phyloP scores from a whole-genome alignment of 140 eudicot genomes.

The Ambrosia hybrid region DNA sequence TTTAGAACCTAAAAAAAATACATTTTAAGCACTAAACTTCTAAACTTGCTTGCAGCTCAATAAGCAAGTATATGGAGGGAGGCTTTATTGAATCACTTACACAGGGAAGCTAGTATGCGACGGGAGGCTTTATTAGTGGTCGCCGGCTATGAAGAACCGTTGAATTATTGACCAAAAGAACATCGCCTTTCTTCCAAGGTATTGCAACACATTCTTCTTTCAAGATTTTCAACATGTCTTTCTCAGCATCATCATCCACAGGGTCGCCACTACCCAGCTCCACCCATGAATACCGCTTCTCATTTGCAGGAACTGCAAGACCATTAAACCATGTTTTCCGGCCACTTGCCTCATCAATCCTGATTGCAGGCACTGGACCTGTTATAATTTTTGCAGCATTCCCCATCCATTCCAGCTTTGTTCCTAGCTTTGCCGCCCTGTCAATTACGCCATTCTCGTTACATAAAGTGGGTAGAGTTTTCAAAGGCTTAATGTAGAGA shows the following conservation, averaged over 20 bases:
- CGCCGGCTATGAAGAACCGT: constrained; percentile 21
- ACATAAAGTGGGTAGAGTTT: neutral
- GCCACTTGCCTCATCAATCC: constrained; percentile 35
- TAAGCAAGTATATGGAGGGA: too few relatives aligned
- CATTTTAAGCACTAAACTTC: too few relatives aligned
- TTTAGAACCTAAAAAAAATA: too few relatives aligned
- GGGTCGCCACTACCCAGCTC: constrained; percentile 58
- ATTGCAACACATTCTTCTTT: constrained; percentile 20
- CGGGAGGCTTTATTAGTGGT: constrained; percentile 17
- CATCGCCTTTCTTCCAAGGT: constrained; percentile 24
- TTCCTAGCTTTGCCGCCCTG: too few relatives aligned
- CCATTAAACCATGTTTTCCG: constrained; percentile 73
- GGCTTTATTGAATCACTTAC: constrained; percentile 12
- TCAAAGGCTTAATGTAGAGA: neutral
- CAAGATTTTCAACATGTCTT: constrained; percentile 4
- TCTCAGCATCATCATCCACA: constrained; percentile 41
- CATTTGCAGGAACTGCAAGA: constrained; percentile 47
- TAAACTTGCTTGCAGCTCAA: too few relatives aligned
- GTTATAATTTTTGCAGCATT: too few relatives aligned
- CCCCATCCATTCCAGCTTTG: too few relatives aligned
- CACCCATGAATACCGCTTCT: constrained; percentile 31
- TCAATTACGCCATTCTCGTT: neutral
- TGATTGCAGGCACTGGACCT: constrained; percentile 60
- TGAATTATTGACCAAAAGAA: too few relatives aligned
- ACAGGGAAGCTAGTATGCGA: constrained; percentile 19